Base-by-base conservation (phyloP, 495 filamentous ascomycete species). In the Aspergillus hancockii region DNA sequence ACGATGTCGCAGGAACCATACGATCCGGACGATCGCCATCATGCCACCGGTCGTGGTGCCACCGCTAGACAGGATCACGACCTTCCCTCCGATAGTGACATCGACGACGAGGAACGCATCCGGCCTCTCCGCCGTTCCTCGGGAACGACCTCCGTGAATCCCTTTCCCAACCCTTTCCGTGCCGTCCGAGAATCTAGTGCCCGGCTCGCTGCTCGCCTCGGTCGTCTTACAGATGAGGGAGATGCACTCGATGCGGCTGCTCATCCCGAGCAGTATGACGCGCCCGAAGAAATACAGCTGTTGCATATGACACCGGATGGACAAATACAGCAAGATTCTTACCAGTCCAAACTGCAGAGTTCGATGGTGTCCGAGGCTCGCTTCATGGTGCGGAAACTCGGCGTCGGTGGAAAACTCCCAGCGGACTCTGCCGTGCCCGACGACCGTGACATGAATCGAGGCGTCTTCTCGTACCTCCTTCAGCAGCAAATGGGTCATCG, bases 221-320 rank as follows among this genome's bases (percentile, higher is more conserved):
- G 36, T 13, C 52, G 52, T 6, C 31, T 34, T 8, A 21, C 34
- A 25, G 55, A 65, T 53, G 69, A 65, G 46, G 51, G 61, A 49
- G 60, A 63, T 0, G 69, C 60, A 6, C 60, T 74, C 51, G 66
- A 71, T 52, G 58, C 64, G 0, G 56, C 60, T n/a, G 57, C 63
- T 12, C 57, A 59, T 9, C 66, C 71, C 9, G 71, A 74, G 30
- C 49, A 60, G 23, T 72, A 69, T 30, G 69, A 65, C 1, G 69
- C 69, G 13, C 68, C 63, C 0, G 71, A 74, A 23, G 71, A 74
- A 38, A 52, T 72, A 8, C 54, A 49, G 31, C 61, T 57, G 46
- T 16, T 31, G 0, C 19, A 57, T 18, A 8, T 40, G 64, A n/a
- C 65, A 47, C 25, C 38, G 53, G 19, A 68, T 57, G 16, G 66